These are phyloP conservation scores for Gossypium mustelinum DNA, from an alignment of 345 rosid species.

Conservation along the genomic window DNA sequence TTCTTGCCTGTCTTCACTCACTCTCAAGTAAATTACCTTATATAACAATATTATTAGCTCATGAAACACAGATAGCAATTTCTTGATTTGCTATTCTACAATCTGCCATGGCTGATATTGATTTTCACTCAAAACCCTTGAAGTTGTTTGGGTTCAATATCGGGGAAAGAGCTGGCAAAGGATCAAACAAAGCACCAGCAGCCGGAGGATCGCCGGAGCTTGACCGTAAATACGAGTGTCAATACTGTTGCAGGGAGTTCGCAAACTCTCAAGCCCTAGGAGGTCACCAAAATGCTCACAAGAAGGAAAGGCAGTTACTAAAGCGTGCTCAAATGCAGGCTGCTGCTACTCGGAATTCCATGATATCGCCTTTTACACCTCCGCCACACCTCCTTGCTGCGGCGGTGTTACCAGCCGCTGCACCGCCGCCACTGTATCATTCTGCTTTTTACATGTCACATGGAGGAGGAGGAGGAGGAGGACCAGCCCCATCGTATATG, in stretches of 20 bases:
- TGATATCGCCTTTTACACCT: constrained; percentile 51
- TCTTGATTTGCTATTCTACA: background rate
- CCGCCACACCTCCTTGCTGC: constrained; percentile 54
- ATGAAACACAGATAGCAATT: background rate
- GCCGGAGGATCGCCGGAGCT: constrained; percentile 21
- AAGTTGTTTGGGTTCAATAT: constrained; percentile 69
- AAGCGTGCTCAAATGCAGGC: constrained; percentile 79
- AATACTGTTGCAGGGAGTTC: constrained; percentile 84
- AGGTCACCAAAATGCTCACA: constrained; percentile 98
- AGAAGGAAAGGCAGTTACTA: constrained; percentile 81
- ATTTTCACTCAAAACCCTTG: constrained; percentile 23
- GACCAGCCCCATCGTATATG: constrained; percentile 28
- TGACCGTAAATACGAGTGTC: constrained; percentile 78
- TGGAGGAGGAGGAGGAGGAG: background rate
- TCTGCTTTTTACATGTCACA: constrained; percentile 38
- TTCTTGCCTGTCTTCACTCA: constrained; percentile 20
- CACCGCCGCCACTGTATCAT: constrained; percentile 14
- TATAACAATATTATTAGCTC: background rate
- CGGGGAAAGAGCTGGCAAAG: constrained; percentile 22
- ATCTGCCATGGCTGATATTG: constrained; percentile 32
- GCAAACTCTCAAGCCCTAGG: constrained; percentile 95
- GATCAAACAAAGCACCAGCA: constrained; percentile 14
- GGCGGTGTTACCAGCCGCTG: constrained; percentile 16
- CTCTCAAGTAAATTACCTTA: background rate
- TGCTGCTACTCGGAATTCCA: constrained; percentile 33